These are phyloP conservation scores for Hanseniaspora taiwanica DNA, from an alignment of 805 yeast genomes.

Conservation along the genomic window DNA sequence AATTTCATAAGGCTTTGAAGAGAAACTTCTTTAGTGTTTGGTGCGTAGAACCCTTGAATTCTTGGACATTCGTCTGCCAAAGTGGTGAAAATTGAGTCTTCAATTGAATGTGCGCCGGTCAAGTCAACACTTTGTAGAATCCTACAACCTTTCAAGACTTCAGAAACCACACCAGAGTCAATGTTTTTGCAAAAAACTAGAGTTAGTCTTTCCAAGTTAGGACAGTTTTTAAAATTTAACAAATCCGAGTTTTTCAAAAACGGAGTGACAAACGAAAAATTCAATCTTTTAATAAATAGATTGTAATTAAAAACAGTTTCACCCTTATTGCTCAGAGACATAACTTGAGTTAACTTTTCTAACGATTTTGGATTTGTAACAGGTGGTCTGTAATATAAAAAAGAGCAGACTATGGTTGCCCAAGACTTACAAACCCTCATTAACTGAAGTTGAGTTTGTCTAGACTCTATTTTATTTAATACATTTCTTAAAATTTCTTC, in stretches of 20 bases:
- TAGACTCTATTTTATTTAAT: slow-evolving; percentile 49
- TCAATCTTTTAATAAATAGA: slow-evolving; percentile 61
- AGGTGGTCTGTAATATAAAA: slow-evolving; percentile 80
- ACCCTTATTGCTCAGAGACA: slow-evolving; percentile 11
- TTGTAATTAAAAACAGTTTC: slow-evolving; percentile 55
- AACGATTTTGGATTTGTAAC: slow-evolving; percentile 42
- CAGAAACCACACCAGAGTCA: slow-evolving; percentile 45
- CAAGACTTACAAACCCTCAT: slow-evolving; percentile 70
- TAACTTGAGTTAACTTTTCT: slow-evolving; percentile 27
- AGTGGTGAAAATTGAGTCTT: slow-evolving; percentile 57
- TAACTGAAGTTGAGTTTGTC: slow-evolving; percentile 43
- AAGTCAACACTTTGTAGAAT: slow-evolving; percentile 76
- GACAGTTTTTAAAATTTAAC: slow-evolving; percentile 49
- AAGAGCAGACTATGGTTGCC: slow-evolving; percentile 64
- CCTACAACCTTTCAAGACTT: slow-evolving; percentile 49
- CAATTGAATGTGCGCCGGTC: slow-evolving; percentile 56
- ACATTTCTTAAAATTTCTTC: slow-evolving; percentile 50
- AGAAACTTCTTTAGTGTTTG: slow-evolving; percentile 63
- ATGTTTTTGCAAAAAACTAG: slow-evolving; percentile 66
- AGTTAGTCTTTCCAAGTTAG: slow-evolving; percentile 72
- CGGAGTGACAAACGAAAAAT: slow-evolving; percentile 61
- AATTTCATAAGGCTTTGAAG: slow-evolving; percentile 49
- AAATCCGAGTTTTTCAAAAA: slow-evolving; percentile 54
- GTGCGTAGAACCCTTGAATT: slow-evolving; percentile 82
- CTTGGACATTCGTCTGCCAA: slow-evolving; percentile 61